Evolutionary conservation across 1,139 yeast species (phyloP).

Genomic region (Arxiozyma heterogenica): DNA sequence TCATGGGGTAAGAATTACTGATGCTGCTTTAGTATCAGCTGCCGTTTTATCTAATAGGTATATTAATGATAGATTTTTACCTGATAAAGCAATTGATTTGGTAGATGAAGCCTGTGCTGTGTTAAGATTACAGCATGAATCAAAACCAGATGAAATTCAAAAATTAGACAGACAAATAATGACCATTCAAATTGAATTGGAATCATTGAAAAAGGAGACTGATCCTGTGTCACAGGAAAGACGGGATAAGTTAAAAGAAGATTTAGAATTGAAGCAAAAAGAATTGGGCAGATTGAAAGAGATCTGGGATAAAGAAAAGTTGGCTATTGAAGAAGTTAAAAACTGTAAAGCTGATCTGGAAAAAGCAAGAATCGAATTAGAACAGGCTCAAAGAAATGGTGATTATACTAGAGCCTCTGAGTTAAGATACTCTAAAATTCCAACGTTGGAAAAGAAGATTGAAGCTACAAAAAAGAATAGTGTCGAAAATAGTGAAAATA

Average conservation of each 20-base stretch:
- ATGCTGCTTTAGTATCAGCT: slow-evolving; percentile 88
- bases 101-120: slow-evolving; percentile 98
- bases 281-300: slow-evolving; percentile 64
- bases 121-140: slow-evolving; percentile 85
- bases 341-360: slow-evolving; percentile 74
- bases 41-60: slow-evolving; percentile 85
- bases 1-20: slow-evolving; percentile 95
- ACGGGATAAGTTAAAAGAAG: slow-evolving; percentile 52
- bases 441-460: slow-evolving; percentile 59
- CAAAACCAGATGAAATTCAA: slow-evolving; percentile 91
- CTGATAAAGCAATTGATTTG: slow-evolving; percentile 93
- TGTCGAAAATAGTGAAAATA: slow-evolving; percentile 14
- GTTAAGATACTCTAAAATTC: slow-evolving; percentile 78
- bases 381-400: slow-evolving; percentile 73
- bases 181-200: slow-evolving; percentile 92
- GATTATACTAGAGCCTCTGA: slow-evolving; percentile 85
- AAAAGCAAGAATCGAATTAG: slow-evolving; percentile 73
- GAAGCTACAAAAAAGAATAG: slow-evolving; percentile 39
- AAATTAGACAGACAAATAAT: slow-evolving; percentile 80
- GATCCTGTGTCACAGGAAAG: slow-evolving; percentile 78
- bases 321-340: slow-evolving; percentile 66
- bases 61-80: slow-evolving; percentile 82
- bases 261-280: slow-evolving; percentile 50
- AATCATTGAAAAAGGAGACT: slow-evolving; percentile 84
- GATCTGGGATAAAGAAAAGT: slow-evolving; percentile 79